Percentiles rank a stretch among this genome's conserved stretches.
Evolutionary conservation across 768 basidiomycete genomes (phyloP).

Genomic region (Russula sp.): DNA sequence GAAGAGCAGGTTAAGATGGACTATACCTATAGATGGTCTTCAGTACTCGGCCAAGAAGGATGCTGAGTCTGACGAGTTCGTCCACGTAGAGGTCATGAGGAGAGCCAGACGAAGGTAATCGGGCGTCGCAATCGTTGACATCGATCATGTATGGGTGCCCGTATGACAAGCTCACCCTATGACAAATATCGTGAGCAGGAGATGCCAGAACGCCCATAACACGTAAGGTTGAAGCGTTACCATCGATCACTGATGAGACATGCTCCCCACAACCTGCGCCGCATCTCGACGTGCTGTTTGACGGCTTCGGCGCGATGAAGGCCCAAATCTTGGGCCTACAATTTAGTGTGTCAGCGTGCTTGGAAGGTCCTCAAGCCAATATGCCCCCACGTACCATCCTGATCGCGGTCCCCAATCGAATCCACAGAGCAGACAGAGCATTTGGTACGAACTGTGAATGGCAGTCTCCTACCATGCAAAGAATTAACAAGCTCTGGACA

Average conservation of each 20-base stretch:
- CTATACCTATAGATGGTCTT: conserved; percentile 86
- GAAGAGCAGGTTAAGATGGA: neutral
- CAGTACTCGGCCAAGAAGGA: conserved; percentile 84
- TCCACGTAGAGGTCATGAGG: conserved; percentile 75
- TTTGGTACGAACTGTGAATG: conserved; percentile 87
- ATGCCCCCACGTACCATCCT: conserved; percentile 63
- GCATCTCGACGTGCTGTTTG: conserved; percentile 76
- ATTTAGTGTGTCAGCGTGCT: conserved; percentile 5
- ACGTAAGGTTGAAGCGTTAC: conserved; percentile 37
- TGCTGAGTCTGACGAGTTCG: conserved; percentile 86
- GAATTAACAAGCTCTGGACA: conserved; percentile 79
- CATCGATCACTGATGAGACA: conserved; percentile 95
- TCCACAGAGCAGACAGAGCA: conserved; percentile 80
- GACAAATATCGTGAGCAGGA: conserved; percentile 17
- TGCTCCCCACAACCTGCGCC: conserved; percentile 88
- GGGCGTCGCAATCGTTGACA: conserved; percentile 92
- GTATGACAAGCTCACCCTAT: conserved; percentile 79
- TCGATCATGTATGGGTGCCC: conserved; percentile 97
- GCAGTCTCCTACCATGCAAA: conserved; percentile 83
- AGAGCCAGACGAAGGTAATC: conserved; percentile 85
- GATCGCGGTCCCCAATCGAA: conserved; percentile 82
- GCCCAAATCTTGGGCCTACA: conserved; percentile 92
- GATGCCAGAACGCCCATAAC: conserved; percentile 6
- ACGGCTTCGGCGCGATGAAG: conserved; percentile 88
- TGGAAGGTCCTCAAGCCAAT: conserved; percentile 3